Base-by-base conservation (phyloP, 176 grass and related monocot species). In the Olyra latifolia region DNA sequence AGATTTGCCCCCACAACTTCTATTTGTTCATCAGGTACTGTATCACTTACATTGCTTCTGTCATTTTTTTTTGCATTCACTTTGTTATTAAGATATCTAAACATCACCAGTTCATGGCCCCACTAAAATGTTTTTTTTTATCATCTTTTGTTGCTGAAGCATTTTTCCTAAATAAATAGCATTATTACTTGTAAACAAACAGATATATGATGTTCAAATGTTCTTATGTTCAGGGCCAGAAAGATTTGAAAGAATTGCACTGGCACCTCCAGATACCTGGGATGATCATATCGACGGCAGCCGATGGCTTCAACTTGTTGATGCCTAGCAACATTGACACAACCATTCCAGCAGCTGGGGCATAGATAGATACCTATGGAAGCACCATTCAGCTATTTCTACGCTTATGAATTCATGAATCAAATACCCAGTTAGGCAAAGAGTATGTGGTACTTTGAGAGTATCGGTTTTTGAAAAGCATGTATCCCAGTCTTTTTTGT, bases 171-270 rank as follows among this genome's bases (percentile, higher is more conserved):
- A 35, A 35, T 82, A 23, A 62, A 29, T 1, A 46, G 43, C 16
- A 59, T 6, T 80, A n/a, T 44, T 15, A 54, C 15, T 25, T 42
- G 52, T 48, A 39, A 42, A 47, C 16, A 48, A 40, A 17, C 19
- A 61, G 50, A 35, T 19, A 17, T 25, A 47, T 85, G 77, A 76
- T 74, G 12, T 65, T 86, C 25, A 13, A 13, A 61, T 74, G 47
- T 84, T 77, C 38, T 12, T 41, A 39, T 91, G 10, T 59, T 27
- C 77, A 94, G 92, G 95, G 95, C 70, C 95, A 98, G 71, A 98
- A 91, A 84, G 90, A 94, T 78, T 83, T 92, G 81, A 98, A 98
- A 79, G 92, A 98, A 83, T n/a, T 98, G 88, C 95, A 98, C 47
- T 98, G 92, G 88, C 90, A 98, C 59, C 49, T 87, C 23, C 92